Conservation (phyloP, 805 yeast species). For the Pichia kluyveri region DNA sequence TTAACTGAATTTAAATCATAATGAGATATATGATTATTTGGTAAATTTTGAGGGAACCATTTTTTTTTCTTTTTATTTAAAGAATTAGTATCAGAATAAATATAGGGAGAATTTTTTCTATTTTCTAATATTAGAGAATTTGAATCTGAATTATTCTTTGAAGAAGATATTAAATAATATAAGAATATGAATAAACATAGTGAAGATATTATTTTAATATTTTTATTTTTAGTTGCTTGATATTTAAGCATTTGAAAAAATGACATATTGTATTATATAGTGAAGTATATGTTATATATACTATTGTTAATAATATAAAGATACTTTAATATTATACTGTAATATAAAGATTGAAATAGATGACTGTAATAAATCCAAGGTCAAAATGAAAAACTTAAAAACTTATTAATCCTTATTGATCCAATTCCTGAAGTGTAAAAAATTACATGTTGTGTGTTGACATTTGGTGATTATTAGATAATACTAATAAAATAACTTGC, state of each 20-base stretch:
- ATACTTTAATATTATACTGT: no score
- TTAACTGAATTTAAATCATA: conserved; percentile 76
- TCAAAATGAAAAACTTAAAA: no score
- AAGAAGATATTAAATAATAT: not conserved
- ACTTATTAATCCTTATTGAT: no score
- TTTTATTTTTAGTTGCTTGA: not conserved
- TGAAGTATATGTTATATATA: no score
- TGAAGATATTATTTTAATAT: not conserved
- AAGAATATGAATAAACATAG: not conserved
- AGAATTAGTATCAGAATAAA: conserved; percentile 31
- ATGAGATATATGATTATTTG: conserved; percentile 69
- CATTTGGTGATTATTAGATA: no score
- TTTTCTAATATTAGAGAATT: not conserved
- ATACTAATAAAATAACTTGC: no score
- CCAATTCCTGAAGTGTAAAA: no score
- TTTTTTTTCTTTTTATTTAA: conserved; percentile 15
- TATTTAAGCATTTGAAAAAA: not conserved
- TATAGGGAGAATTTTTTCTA: conserved; percentile 17
- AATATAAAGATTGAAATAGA: no score
- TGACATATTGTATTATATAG: not conserved
- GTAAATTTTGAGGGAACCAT: conserved; percentile 50
- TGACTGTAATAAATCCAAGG: no score
- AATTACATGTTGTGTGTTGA: no score
- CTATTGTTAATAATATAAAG: no score
- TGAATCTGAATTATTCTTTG: not conserved